Evolutionary conservation across 352 stramenopile species (phyloP).

Genomic region (Pythium monospermum): DNA sequence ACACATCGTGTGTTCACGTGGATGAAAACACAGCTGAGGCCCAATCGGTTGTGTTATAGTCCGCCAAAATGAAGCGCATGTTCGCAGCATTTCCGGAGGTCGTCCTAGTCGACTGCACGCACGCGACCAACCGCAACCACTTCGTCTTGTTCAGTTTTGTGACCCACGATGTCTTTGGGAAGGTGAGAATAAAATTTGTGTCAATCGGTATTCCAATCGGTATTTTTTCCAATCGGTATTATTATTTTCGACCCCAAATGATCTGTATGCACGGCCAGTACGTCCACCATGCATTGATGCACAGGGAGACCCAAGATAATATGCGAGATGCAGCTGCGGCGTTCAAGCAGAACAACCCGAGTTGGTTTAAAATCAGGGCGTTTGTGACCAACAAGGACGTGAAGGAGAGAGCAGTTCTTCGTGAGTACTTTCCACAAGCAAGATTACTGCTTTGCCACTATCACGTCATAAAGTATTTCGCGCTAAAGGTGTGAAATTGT

Average conservation of each 20-base stretch:
- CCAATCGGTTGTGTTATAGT: slow-evolving; percentile 6
- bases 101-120: slow-evolving; percentile 12
- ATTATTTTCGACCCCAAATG: neutral
- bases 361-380: neutral
- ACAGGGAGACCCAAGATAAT: slow-evolving; percentile 1
- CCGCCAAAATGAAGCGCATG: neutral
- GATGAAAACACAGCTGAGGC: neutral
- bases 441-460: neutral
- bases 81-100: slow-evolving; percentile 7
- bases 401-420: neutral
- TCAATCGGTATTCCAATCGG: neutral
- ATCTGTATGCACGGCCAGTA: slow-evolving; percentile 1
- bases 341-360: neutral
- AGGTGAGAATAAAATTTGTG: slow-evolving; percentile 1
- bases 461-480: slow-evolving; percentile 3
- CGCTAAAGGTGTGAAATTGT: neutral
- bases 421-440: neutral
- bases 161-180: slow-evolving; percentile 15
- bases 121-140: slow-evolving; percentile 8
- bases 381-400: slow-evolving; percentile 2
- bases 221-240: neutral
- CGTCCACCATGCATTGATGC: neutral
- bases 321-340: neutral
- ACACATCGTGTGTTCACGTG: neutral
- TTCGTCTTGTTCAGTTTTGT: slow-evolving; percentile 16